Conservation (phyloP, 805 yeast genomes). For the Teunomyces gatunensis region DNA sequence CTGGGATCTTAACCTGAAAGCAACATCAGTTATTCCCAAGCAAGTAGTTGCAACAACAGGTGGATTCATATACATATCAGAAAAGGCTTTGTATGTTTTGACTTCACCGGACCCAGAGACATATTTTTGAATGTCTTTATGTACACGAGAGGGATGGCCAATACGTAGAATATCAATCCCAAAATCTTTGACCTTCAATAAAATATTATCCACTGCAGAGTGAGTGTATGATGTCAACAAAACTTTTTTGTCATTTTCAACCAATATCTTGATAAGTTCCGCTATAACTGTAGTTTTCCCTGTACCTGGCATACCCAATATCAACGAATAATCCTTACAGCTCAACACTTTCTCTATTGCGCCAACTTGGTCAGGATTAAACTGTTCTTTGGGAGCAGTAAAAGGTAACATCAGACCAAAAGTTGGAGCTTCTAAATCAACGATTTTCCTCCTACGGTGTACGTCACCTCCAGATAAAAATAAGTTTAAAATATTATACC, state of each 20-base stretch:
- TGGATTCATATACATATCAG: slow-evolving; percentile 49
- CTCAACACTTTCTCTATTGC: slow-evolving; percentile 68
- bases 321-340: slow-evolving; percentile 72
- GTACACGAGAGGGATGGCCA: slow-evolving; percentile 61
- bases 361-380: slow-evolving; percentile 67
- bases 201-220: slow-evolving; percentile 92
- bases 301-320: slow-evolving; percentile 98
- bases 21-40: slow-evolving; percentile 65
- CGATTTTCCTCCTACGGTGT: slow-evolving; percentile 46
- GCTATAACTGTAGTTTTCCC: slow-evolving; percentile 93
- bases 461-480: slow-evolving; percentile 53
- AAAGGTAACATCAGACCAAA: slow-evolving; percentile 27
- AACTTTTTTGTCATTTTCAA: slow-evolving; percentile 60
- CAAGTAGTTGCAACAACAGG: slow-evolving; percentile 88
- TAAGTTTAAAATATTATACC: slow-evolving; percentile 71
- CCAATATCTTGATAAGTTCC: slow-evolving; percentile 61
- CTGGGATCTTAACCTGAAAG: slow-evolving; percentile 48
- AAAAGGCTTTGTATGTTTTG: slow-evolving; percentile 44
- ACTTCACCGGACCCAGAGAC: slow-evolving; percentile 41
- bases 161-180: slow-evolving; percentile 56
- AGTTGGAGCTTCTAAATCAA: slow-evolving; percentile 50
- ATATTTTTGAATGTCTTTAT: slow-evolving; percentile 55
- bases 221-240: slow-evolving; percentile 86
- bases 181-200: slow-evolving; percentile 57
- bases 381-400: slow-evolving; percentile 18